Conservation (phyloP, 805 yeast genomes). For the Isabelozyma heimii region DNA sequence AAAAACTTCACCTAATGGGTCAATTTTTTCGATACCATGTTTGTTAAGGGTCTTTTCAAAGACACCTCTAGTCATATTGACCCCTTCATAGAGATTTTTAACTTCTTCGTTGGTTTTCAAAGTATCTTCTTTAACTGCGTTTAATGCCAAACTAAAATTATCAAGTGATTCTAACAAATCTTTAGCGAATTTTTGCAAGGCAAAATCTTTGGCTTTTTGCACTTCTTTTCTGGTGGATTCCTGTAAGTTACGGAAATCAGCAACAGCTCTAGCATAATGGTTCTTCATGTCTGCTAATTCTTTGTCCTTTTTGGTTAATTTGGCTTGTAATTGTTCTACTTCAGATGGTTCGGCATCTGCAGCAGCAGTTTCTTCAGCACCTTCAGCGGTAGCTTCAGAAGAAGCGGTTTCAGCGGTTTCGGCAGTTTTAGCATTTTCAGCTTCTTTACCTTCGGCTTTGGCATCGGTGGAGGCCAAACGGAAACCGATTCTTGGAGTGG, state of each 20-base stretch:
- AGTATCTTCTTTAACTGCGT: conserved; percentile 65
- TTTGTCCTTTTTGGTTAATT: conserved; percentile 59
- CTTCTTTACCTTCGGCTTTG: conserved; percentile 5
- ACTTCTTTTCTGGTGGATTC: conserved; percentile 85
- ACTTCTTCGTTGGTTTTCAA: conserved; percentile 60
- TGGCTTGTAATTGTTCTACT: conserved; percentile 11
- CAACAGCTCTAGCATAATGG: conserved; percentile 76
- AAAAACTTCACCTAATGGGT: conserved; percentile 80
- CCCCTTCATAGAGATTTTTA: conserved; percentile 79
- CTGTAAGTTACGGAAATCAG: conserved; percentile 91
- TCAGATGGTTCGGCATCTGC: conserved; percentile 4
- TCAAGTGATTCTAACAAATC: conserved; percentile 88
- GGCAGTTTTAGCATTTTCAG: conserved; percentile 6
- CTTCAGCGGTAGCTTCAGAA: conserved; percentile 4
- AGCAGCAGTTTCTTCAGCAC: conserved; percentile 7
- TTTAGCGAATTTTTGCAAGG: conserved; percentile 86
- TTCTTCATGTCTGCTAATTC: conserved; percentile 83
- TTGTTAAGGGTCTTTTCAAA: conserved; percentile 78
- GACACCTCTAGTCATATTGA: conserved; percentile 82
- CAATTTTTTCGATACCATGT: conserved; percentile 78
- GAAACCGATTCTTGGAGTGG: background rate
- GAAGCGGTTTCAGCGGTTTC: conserved; percentile 4
- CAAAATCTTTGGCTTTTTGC: conserved; percentile 85
- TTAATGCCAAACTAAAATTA: conserved; percentile 83
- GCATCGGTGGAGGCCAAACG: conserved; percentile 18